Evolutionary conservation across 2,329 filamentous ascomycete species (phyloP).

Genomic region (Stenocarpella maydis): DNA sequence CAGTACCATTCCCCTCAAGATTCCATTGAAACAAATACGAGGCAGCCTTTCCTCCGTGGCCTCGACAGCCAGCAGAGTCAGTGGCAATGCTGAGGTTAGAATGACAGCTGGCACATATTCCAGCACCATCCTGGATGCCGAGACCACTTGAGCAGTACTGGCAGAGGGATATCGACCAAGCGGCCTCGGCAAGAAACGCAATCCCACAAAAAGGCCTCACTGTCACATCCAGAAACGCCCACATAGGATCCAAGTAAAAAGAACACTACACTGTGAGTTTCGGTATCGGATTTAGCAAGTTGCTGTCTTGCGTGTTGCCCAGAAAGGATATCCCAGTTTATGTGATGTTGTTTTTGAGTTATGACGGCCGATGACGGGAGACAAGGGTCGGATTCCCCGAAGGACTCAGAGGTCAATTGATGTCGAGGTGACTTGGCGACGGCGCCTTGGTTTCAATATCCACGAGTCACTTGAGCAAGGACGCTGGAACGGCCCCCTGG

Average conservation of each 20-base stretch:
- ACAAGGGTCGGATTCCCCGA: neutral
- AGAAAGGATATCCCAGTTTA: neutral
- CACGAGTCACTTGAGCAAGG: neutral
- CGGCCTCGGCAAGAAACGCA: too few species aligned
- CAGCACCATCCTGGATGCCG: neutral
- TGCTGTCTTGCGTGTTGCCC: neutral
- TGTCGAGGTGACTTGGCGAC: neutral
- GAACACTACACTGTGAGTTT: conserved; percentile 1
- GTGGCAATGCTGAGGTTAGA: too few species aligned
- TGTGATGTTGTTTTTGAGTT: neutral
- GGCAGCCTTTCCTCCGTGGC: neutral
- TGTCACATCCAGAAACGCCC: neutral
- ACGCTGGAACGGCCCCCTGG: too few species aligned
- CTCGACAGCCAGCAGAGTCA: neutral
- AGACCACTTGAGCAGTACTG: too few species aligned
- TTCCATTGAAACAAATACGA: neutral
- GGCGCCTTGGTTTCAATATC: too few species aligned
- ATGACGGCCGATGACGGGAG: neutral
- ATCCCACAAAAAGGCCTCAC: neutral
- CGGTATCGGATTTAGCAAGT: neutral
- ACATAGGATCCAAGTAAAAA: neutral
- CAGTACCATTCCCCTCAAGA: neutral
- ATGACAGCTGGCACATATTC: neutral
- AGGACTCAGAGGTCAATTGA: neutral
- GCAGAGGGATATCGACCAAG: neutral